Base-by-base conservation (phyloP, 768 basidiomycete species). In the Chlorophyllum brunneum region DNA sequence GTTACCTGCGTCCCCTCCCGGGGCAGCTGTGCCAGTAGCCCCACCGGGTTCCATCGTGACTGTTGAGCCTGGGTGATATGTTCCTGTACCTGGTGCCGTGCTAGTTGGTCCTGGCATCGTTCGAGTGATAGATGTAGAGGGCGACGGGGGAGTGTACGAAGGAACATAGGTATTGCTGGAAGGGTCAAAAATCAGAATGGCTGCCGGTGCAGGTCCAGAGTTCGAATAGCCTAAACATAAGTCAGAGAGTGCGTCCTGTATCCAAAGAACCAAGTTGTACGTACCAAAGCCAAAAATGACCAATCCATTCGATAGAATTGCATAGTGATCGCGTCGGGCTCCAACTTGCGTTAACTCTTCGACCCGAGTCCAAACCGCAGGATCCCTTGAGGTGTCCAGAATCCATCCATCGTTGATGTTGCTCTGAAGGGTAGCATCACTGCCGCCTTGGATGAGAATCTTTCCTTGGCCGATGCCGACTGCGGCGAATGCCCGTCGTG, bases 241-340 rank as follows among this genome's bases (percentile, higher is more conserved):
- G 47, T 49, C 47, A 33, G 38, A 47, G 33, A 44, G 6, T 20
- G 27, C 37, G 29, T 40, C 16, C n/a, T n/a, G n/a, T n/a, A n/a
- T 37, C 9, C 13, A 23, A 49, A 15, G 22, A 34, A 49, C 31
- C 30, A 26, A 51, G n/a, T 23, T 37, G 27, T 6, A 68, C 85
- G 58, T 58, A 91, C 90, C 90, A 61, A 86, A 88, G 29, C 85
- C 86, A 64, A 93, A 88, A 8, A 94, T 63, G 18, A 92, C 82
- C 48, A 80, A 73, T 27, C 73, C 70, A 10, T 82, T 84, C 27
- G 77, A 71, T 30, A 73, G 72, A 3, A 86, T 71, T 8, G 87
- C 91, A 57, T 84, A 79, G 64, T 94, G 92, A 64, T 93, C 88
- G 39, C 78, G 79, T 43, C 89, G 73, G 20, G 74, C 61, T 2